Conservation (phyloP, 352 stramenopile species). For the Pythium inflatum region DNA sequence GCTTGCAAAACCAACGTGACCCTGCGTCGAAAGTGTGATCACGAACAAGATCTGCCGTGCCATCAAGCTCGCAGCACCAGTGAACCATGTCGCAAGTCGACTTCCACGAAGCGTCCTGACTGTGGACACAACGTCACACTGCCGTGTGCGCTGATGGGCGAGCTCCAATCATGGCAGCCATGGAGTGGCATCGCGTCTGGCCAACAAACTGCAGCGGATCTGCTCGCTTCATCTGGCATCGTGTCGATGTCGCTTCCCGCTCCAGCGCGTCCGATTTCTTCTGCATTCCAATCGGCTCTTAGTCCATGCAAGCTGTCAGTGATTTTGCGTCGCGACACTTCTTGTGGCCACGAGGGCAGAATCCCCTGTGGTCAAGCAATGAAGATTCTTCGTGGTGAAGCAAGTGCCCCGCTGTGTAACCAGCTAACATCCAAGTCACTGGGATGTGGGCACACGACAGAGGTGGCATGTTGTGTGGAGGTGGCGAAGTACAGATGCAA, state of each 20-base stretch:
- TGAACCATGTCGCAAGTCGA: slow-evolving; percentile 38
- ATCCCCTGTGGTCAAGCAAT: slow-evolving; percentile 59
- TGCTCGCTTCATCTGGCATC: slow-evolving; percentile 43
- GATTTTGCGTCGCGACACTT: slow-evolving; percentile 41
- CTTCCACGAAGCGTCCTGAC: slow-evolving; percentile 37
- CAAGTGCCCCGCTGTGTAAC: slow-evolving; percentile 15
- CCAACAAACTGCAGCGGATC: slow-evolving; percentile 34
- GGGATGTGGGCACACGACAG: slow-evolving; percentile 47
- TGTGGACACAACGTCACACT: slow-evolving; percentile 58
- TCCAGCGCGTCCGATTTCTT: slow-evolving; percentile 28
- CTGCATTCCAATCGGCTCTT: slow-evolving; percentile 28
- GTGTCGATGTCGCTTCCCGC: slow-evolving; percentile 43
- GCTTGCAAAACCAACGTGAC: slow-evolving; percentile 43
- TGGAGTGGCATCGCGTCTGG: slow-evolving; percentile 34
- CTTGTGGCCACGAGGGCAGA: slow-evolving; percentile 63
- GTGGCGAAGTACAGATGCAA: slow-evolving; percentile 39
- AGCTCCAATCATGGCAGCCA: slow-evolving; percentile 51
- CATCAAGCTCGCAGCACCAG: slow-evolving; percentile 45
- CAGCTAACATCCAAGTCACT: slow-evolving; percentile 35
- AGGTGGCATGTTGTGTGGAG: slow-evolving; percentile 46
- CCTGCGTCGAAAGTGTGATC: slow-evolving; percentile 45
- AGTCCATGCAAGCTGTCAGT: slow-evolving; percentile 46
- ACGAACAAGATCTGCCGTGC: slow-evolving; percentile 52
- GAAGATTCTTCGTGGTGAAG: slow-evolving; percentile 38
- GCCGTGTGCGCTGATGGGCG: slow-evolving; percentile 38